Evolutionary conservation across 2,329 filamentous ascomycete genomes (phyloP).

Genomic region (Stagonosporopsis chrysanthemi): DNA sequence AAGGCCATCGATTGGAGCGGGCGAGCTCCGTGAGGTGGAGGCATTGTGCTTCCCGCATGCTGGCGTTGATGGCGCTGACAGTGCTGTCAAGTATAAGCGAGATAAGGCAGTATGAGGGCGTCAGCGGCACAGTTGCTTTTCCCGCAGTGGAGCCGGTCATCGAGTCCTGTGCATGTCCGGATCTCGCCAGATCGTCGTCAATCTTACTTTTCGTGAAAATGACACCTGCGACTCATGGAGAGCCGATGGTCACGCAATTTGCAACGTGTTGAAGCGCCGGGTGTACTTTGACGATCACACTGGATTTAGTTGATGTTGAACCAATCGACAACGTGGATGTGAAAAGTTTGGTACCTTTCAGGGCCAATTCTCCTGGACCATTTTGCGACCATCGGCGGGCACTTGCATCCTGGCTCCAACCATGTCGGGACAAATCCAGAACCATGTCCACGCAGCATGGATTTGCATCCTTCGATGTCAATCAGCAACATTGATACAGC

Average conservation of each 20-base stretch:
- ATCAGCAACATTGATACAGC: conserved; percentile 2
- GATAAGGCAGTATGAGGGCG: conserved; percentile 13
- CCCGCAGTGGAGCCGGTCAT: conserved; percentile 13
- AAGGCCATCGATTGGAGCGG: conserved; percentile 6
- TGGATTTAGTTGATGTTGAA: not conserved
- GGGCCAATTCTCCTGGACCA: conserved; percentile 1
- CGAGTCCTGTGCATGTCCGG: conserved; percentile 7
- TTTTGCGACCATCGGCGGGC: not conserved
- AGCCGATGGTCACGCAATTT: not conserved
- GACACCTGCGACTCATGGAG: conserved; percentile 3
- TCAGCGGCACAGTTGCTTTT: conserved; percentile 17
- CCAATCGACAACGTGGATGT: not conserved
- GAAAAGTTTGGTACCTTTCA: conserved; percentile 12
- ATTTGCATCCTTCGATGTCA: conserved; percentile 13
- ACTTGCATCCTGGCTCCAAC: conserved; percentile 12
- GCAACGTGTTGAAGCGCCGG: conserved; percentile 11
- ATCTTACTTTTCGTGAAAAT: conserved; percentile 2
- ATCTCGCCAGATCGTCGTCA: conserved; percentile 16
- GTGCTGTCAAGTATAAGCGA: conserved; percentile 19
- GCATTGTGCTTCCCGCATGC: conserved; percentile 7
- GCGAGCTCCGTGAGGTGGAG: conserved; percentile 9
- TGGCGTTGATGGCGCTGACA: conserved; percentile 13
- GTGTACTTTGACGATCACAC: not conserved
- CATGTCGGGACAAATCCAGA: not conserved
- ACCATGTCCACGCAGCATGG: conserved; percentile 6